Evolutionary conservation across 768 basidiomycete genomes (phyloP), one percentile per base, ranked within the genome.

Genomic region (Suillus hirtellus): DNA sequence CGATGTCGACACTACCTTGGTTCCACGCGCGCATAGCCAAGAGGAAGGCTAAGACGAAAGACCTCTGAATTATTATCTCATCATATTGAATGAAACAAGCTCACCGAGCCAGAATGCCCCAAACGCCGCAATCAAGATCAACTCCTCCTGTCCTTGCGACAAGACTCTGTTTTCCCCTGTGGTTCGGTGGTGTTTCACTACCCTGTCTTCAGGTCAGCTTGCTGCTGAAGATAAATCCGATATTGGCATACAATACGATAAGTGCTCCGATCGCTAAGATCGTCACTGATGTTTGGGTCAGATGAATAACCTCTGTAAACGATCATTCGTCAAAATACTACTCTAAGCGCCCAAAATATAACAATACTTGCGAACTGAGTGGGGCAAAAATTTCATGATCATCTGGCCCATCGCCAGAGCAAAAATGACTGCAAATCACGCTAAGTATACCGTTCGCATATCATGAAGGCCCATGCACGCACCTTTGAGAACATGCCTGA

Each of bases 21-120:
- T 68, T 72, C 61, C 70, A 74, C 2, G 81, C 80, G 11, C 77
- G 76, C 74, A 75, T 76, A 9, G 79, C 80, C 54, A 83, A 71
- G 61, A 83, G 69, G 49, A 81, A 63, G 27, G 82, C 82, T 83
- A 59, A 38, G 1, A 21, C 40, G 37, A 40, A 59, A 27, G 50
- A 37, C 42, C 50, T 21, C 31, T 47, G 46, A 38, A 19, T 38
- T 44, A 54, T 60, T 60, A 40, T 12, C 46, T 55, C 11, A 42
- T 58, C 10, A 35, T 42, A 56, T 46, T 2, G 10, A 44, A 27
- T 43, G 4, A 35, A 38, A 60, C 35, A 15, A 49, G 63, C 85
- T 72, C 72, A 92, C 92, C 89, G 58, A 92, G 78, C 89, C 89
- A 93, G 71, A 90, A 84, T 63, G 92, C 76, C 12, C 87, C 90